Base-by-base conservation (phyloP, 306 rosid species). In the Gleditsia sinensis region DNA sequence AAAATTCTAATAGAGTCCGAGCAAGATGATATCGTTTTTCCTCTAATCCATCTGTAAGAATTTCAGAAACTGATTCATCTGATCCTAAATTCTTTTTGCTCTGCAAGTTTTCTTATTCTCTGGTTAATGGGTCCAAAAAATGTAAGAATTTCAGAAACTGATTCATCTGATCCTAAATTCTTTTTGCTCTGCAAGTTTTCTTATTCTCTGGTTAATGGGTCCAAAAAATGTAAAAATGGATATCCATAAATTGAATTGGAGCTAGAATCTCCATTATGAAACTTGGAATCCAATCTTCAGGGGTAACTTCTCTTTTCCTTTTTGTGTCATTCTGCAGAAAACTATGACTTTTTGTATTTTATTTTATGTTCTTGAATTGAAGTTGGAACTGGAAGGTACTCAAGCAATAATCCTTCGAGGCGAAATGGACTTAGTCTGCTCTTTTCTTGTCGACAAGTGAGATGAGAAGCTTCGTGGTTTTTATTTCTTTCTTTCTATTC, bases 41-140 rank as follows among this genome's bases (percentile, higher is more conserved):
- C 34, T 61, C 70, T 7, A 19, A 36, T 53, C 45, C 53, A 13
- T 74, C 74, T 80, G 85, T 86, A 71, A 86, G 87, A 74, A 61
- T 57, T 54, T 67, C 43, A 62, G 12, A 70, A 32, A 25, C 55
- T 81, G 12, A 13, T 24, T 69, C 42, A 0, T 50, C 14, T 33
- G 24, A 24, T 54, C 17, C 23, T 32, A n/a, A 27, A n/a, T 57
- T 40, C 32, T 25, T 23, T 17, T 9, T 48, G 9, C 7, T 42
- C 7, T 21, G 3, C 48, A 34, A 30, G 3, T 23, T 71, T 63
- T 53, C 45, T 39, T 36, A 7, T 54, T 14, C 17, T 48, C 54
- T 67, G 62, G 67, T 60, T 32, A 73, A 21, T 55, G 53, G 39
- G n/a, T 8, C 42, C 6, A 8, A 69, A 66, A 9, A 19, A 55